Base-by-base conservation (phyloP, 208 protist genomes). In the Wallacemonas sp. region DNA sequence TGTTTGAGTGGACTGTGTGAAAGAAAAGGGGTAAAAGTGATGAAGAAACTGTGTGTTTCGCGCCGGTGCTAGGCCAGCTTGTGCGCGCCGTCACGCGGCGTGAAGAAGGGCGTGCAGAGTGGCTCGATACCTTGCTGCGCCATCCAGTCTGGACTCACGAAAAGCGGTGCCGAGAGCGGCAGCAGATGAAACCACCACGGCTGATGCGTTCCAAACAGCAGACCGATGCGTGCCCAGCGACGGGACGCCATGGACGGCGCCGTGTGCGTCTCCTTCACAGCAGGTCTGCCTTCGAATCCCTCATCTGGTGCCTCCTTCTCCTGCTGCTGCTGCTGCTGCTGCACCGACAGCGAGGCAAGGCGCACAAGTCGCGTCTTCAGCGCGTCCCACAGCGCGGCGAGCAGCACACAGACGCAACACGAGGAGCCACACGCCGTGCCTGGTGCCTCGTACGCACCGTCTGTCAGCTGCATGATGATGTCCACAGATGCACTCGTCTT, bases 191-290 rank as follows among this genome's bases (percentile, higher is more conserved):
- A 39, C 30, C 63, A 61, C 14, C 12, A 60, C 12, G 30, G 29
- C 17, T 23, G 60, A 19, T 58, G 55, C 1, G 16, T 27, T 21
- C 75, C 75, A 48, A 81, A 81, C 38, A 81, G 52, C 17, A 74
- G 44, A 16, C 26, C 58, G 3, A 71, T 26, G n/a, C 61, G 74
- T 5, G 26, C 58, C 21, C 58, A 49, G 1, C 75, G 69, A 2
- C 55, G 69, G 24, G 21, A 8, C 23, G 47, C 5, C 47, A 55
- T 32, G 11, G n/a, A n/a, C n/a, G n/a, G n/a, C n/a, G n/a, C n/a
- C n/a, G n/a, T n/a, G n/a, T n/a, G n/a, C n/a, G n/a, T n/a, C n/a
- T n/a, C n/a, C n/a, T n/a, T n/a, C n/a, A n/a, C n/a, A n/a, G n/a
- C n/a, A n/a, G n/a, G n/a, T n/a, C n/a, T n/a, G n/a, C n/a, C n/a